A percentile compares a stretch with the other conserved stretches of the same genome.
phyloP scores from a whole-genome alignment of 768 basidiomycete genomes.

The Steccherinum ochraceum region DNA sequence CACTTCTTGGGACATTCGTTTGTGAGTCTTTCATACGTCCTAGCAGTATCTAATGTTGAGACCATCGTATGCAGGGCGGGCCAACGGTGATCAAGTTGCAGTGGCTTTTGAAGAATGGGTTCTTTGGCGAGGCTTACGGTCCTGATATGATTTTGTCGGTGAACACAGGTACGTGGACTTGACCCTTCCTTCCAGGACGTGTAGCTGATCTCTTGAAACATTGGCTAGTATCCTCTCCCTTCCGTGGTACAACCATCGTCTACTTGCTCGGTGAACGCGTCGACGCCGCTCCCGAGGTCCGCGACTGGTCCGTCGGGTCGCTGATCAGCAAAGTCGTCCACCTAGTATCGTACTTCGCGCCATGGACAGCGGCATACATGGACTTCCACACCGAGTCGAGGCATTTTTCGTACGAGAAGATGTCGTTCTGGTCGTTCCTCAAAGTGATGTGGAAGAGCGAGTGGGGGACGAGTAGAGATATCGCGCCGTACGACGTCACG shows the following conservation, averaged over 20 bases:
- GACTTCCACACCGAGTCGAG: constrained; percentile 41
- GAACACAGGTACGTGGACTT: constrained; percentile 28
- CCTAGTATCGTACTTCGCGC: constrained; percentile 36
- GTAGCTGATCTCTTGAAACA: background rate
- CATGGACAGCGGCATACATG: constrained; percentile 30
- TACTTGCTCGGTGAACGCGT: constrained; percentile 38
- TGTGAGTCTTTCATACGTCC: constrained; percentile 21
- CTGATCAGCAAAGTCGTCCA: constrained; percentile 34
- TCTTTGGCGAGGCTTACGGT: constrained; percentile 33
- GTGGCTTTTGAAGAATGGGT: constrained; percentile 30
- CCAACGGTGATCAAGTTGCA: constrained; percentile 43
- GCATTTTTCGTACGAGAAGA: constrained; percentile 32
- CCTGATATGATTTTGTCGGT: constrained; percentile 44
- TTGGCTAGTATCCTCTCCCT: constrained; percentile 36
- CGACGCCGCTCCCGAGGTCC: constrained; percentile 35
- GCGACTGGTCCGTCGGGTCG: constrained; percentile 34
- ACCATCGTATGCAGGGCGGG: constrained; percentile 37
- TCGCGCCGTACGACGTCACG: constrained; percentile 41
- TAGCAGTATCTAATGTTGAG: no score
- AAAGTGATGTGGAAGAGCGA: constrained; percentile 38
- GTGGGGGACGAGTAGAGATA: constrained; percentile 43
- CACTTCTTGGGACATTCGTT: constrained; percentile 48
- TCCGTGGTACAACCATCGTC: constrained; percentile 42
- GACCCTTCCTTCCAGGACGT: background rate
- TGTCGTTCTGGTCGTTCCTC: constrained; percentile 26